Base-by-base conservation (phyloP, 345 rosid species). In the Acer campestre region DNA sequence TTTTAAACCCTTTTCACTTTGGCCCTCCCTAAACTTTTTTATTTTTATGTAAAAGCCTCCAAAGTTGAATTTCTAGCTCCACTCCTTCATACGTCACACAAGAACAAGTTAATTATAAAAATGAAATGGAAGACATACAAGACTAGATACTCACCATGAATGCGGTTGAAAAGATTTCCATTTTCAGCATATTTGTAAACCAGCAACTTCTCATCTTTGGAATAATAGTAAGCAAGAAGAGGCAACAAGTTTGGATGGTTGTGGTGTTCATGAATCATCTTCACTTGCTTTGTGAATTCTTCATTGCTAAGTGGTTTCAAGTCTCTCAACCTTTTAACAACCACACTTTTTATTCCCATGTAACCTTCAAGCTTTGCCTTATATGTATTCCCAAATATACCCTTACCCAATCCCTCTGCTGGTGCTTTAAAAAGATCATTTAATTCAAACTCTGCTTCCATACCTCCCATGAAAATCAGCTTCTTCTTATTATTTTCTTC, bases 141-240 rank as follows among this genome's bases (percentile, higher is more conserved):
- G 35, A 31, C 5, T 31, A 35, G 38, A 35, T 35, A 42, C 46
- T 82, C 64, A 89, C 95, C 83, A 23, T 91, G 92, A 35, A 91
- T 82, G 69, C 86, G 90, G 67, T 79, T 49, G 61, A 84, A 82
- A 68, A 91, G 84, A 79, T 78, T 88, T 73, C 95, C 91, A 3
- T 84, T 86, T 61, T 74, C 73, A 17, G 85, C 85, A 71, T 70
- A 82, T 73, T 42, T 86, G 85, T 77, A 84, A 1, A 89, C 48
- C 27, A 89, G 69, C 42, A 89, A 27, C 81, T 93, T 91, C 89
- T 95, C 93, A 4, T 91, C 91, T 77, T 82, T 86, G 18, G 92
- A 90, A 79, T 71, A 84, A 84, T 80, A 91, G 80, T 94, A 90
- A 73, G 95, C 97, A 0, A 93, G 91, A 61, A 89, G 82, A 3